Conservation (phyloP, 78 protist genomes). For the Dictyostelium brefeldianum region DNA sequence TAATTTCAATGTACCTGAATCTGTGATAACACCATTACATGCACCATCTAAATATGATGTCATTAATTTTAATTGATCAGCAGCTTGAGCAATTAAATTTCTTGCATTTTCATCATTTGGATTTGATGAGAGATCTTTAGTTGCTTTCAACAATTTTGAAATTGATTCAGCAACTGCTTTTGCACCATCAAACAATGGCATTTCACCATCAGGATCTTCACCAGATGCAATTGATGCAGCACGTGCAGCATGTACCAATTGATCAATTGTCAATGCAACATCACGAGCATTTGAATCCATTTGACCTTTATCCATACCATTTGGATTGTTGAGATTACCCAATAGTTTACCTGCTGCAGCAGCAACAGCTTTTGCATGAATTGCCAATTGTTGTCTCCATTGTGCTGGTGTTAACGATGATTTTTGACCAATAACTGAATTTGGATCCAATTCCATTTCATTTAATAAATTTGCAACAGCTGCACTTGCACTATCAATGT, state of each 20-base stretch:
- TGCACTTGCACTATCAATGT: constrained; percentile 57
- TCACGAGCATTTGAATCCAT: constrained; percentile 76
- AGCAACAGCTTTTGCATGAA: constrained; percentile 79
- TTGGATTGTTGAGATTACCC: constrained; percentile 72
- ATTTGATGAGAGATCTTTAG: constrained; percentile 75
- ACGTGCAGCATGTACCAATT: constrained; percentile 85
- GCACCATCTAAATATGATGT: constrained; percentile 81
- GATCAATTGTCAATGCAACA: constrained; percentile 71
- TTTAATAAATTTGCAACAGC: constrained; percentile 74
- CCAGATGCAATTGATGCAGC: constrained; percentile 80
- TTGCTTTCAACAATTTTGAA: constrained; percentile 61
- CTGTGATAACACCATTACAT: constrained; percentile 70
- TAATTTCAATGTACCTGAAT: constrained; percentile 67
- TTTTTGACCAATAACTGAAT: constrained; percentile 76
- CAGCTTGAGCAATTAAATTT: constrained; percentile 55
- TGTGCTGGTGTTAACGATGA: constrained; percentile 67
- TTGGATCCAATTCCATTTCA: constrained; percentile 77
- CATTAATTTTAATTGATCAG: constrained; percentile 75
- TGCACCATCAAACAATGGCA: constrained; percentile 84
- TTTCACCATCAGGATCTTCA: constrained; percentile 82
- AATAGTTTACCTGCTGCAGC: constrained; percentile 75
- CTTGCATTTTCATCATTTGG: constrained; percentile 81
- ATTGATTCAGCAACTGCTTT: constrained; percentile 84
- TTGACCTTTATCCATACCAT: constrained; percentile 62
- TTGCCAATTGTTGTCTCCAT: constrained; percentile 86